Conservation (phyloP, 331 rosid species). For the Saraca asoca region DNA sequence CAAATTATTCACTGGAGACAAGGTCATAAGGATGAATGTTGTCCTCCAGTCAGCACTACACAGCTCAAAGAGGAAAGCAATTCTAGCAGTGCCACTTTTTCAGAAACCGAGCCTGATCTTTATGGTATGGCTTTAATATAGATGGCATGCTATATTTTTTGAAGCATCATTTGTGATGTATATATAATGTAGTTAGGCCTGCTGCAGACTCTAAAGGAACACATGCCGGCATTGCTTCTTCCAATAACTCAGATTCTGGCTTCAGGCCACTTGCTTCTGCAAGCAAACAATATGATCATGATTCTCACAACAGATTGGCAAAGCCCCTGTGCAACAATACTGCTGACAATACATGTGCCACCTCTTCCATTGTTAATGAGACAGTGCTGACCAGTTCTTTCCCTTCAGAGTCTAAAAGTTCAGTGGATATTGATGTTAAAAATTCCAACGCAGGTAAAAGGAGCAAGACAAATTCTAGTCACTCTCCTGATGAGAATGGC, state of each 20-base stretch:
- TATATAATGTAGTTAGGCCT: slow-evolving; percentile 37
- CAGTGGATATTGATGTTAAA: slow-evolving; percentile 38
- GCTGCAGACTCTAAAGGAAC: slow-evolving; percentile 47
- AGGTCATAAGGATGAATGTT: slow-evolving; percentile 86
- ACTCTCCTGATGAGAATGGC: slow-evolving; percentile 38
- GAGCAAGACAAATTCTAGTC: slow-evolving; percentile 44
- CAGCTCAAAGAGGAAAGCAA: slow-evolving; percentile 35
- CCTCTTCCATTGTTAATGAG: slow-evolving; percentile 25
- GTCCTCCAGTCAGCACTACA: slow-evolving; percentile 39
- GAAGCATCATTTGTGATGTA: slow-evolving; percentile 17
- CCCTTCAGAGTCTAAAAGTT: slow-evolving; percentile 32
- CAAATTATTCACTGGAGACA: slow-evolving; percentile 88
- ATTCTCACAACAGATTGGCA: slow-evolving; percentile 34
- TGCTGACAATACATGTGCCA: slow-evolving; percentile 25
- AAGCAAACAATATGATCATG: slow-evolving; percentile 39
- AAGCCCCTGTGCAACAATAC: slow-evolving; percentile 32
- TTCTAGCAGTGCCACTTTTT: slow-evolving; percentile 24
- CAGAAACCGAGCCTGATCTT: slow-evolving; percentile 32
- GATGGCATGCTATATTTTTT: slow-evolving; percentile 25
- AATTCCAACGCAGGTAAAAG: slow-evolving; percentile 43
- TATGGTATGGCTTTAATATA: slow-evolving; percentile 43
- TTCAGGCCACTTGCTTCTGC: slow-evolving; percentile 40
- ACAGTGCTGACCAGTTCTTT: slow-evolving; percentile 26
- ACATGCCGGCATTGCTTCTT: slow-evolving; percentile 35
- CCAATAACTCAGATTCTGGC: slow-evolving; percentile 31